Evolutionary conservation across 176 grass and related monocot genomes (phyloP).

Genomic region (Echinochloa phyllopogon): DNA sequence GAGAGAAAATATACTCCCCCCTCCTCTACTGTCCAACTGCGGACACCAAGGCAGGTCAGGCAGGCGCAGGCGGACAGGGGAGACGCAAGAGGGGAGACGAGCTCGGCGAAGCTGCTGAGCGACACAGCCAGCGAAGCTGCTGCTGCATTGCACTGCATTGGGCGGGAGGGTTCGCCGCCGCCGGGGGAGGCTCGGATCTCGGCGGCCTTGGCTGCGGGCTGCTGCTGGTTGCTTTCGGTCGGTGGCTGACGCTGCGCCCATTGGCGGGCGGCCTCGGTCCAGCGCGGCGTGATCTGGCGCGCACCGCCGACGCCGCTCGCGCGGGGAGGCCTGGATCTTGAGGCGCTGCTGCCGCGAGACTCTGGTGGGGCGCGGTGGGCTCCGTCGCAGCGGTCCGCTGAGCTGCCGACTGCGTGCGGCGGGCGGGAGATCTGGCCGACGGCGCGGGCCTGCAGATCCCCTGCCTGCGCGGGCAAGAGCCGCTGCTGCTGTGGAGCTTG

Average conservation of each 20-base stretch:
- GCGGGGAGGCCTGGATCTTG: conserved; percentile 49
- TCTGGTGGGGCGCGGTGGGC: conserved; percentile 18
- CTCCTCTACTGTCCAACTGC: conserved; percentile 53
- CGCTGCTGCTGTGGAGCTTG: conserved; percentile 42
- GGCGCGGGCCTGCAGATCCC: conserved; percentile 54
- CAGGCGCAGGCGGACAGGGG: conserved; percentile 24
- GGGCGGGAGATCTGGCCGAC: conserved; percentile 57
- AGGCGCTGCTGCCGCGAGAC: conserved; percentile 17
- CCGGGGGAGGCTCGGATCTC: conserved; percentile 43
- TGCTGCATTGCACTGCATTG: conserved; percentile 52
- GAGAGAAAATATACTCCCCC: conserved; percentile 43
- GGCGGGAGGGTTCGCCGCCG: conserved; percentile 27
- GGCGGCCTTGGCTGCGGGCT: background rate
- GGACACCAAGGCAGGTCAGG: conserved; percentile 51
- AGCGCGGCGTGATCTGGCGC: conserved; percentile 50
- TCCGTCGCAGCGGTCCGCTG: conserved; percentile 20
- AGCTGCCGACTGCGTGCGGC: conserved; percentile 28
- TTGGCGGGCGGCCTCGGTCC: conserved; percentile 1
- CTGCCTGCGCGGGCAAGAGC: conserved; percentile 21
- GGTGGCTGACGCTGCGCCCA: conserved; percentile 17
- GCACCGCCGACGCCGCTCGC: conserved; percentile 40
- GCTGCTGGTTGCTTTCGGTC: conserved; percentile 10
- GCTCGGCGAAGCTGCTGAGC: background rate
- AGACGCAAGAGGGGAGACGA: background rate
- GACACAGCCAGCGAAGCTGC: background rate